A percentile compares a stretch with the other conserved stretches of the same genome.
Conservation (phyloP, 164 flowering plant species). For the Aristolochia californica region DNA sequence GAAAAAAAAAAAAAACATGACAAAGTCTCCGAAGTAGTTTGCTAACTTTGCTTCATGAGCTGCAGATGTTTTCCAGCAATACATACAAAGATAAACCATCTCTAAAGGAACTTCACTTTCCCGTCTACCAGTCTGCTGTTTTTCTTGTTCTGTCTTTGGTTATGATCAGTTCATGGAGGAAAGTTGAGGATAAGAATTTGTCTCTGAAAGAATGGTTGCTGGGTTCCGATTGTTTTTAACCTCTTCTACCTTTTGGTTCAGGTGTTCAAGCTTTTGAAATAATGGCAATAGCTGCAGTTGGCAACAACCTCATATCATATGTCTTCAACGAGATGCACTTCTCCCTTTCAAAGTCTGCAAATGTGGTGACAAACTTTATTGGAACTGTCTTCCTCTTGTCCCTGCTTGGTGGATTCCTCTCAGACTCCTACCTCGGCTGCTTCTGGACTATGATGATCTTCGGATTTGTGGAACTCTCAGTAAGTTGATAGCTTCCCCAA, state of each 20-base stretch:
- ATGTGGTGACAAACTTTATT: conserved; percentile 79
- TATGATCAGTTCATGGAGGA: too few species aligned
- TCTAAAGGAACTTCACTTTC: too few species aligned
- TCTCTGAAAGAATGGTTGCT: too few species aligned
- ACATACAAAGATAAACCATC: background rate
- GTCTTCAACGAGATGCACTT: conserved; percentile 86
- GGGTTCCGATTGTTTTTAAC: conserved; percentile 4
- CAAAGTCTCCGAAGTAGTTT: too few species aligned
- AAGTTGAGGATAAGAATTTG: too few species aligned
- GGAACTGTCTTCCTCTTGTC: conserved; percentile 83
- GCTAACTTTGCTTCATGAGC: too few species aligned
- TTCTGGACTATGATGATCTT: conserved; percentile 92
- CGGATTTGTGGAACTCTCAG: conserved; percentile 87
- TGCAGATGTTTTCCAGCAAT: too few species aligned
- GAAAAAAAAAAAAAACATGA: too few species aligned
- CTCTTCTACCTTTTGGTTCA: conserved; percentile 12
- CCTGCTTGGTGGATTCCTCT: conserved; percentile 81
- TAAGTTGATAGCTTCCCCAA: conserved; percentile 17
- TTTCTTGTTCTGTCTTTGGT: too few species aligned
- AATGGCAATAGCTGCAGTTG: conserved; percentile 90
- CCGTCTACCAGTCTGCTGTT: too few species aligned
- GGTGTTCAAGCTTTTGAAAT: conserved; percentile 85
- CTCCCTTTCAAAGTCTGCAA: conserved; percentile 71
- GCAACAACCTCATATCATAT: conserved; percentile 87
- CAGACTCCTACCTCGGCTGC: conserved; percentile 86